Percentiles rank a stretch among this genome's conserved stretches.
Evolutionary conservation across 768 basidiomycete genomes (phyloP).

Genomic region (Leccinum imitatum): DNA sequence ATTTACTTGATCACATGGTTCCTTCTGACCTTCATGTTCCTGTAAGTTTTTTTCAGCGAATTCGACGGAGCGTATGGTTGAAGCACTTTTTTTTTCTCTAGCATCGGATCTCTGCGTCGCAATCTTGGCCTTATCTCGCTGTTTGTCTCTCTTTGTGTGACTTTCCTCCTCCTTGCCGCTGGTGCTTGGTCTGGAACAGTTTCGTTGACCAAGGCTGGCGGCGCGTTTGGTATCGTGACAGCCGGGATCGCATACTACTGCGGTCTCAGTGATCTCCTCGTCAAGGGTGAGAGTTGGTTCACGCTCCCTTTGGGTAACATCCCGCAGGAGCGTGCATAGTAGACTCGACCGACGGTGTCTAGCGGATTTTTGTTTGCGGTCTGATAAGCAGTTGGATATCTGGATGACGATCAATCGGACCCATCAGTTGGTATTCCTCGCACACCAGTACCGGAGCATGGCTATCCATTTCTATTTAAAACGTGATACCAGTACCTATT

Average conservation of each 20-base stretch:
- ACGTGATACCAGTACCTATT: not conserved
- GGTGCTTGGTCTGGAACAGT: constrained; percentile 36
- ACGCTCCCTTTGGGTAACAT: constrained; percentile 39
- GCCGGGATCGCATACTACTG: constrained; percentile 48
- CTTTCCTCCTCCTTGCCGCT: constrained; percentile 48
- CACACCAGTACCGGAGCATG: not conserved
- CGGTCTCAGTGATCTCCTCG: constrained; percentile 43
- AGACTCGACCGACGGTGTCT: not conserved
- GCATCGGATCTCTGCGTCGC: constrained; percentile 50
- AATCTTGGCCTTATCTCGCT: constrained; percentile 50
- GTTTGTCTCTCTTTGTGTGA: constrained; percentile 53
- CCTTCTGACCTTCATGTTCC: constrained; percentile 64
- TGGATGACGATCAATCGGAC: not conserved
- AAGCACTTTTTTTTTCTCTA: constrained; percentile 17
- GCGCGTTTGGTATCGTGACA: constrained; percentile 45
- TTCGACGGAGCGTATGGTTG: not conserved
- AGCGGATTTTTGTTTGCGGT: constrained; percentile 3
- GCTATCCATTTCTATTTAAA: constrained; percentile 4
- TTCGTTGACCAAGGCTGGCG: constrained; percentile 38
- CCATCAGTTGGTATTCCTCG: constrained; percentile 1
- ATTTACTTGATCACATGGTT: constrained; percentile 77
- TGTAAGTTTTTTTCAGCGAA: constrained; percentile 41
- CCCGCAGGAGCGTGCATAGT: constrained; percentile 6
- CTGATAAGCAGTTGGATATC: not conserved
- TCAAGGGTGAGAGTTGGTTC: constrained; percentile 39